phyloP scores from a whole-genome alignment of 1,139 yeast species.

The Saccharomyces hybrid region DNA sequence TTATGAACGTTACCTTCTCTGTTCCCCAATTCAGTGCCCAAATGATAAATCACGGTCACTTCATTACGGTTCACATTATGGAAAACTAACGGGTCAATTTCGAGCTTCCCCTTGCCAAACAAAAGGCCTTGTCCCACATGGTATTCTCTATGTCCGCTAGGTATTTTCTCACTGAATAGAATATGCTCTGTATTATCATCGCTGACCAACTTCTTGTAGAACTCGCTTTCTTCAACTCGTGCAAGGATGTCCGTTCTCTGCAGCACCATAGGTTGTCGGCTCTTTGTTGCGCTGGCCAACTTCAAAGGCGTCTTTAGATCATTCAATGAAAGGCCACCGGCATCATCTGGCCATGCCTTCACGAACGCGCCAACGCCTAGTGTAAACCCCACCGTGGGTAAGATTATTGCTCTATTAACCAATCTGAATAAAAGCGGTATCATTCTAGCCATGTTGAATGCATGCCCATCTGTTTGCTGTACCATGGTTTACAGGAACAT shows the following conservation, averaged over 20 bases:
- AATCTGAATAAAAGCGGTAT: constrained; percentile 3
- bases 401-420: constrained; percentile 16
- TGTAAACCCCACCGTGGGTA: constrained; percentile 29
- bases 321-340: constrained; percentile 19
- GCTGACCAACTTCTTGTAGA: constrained; percentile 12
- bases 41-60: constrained; percentile 55
- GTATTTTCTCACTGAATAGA: constrained; percentile 38
- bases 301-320: constrained; percentile 5
- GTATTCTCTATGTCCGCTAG: constrained; percentile 52
- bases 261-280: constrained; percentile 11
- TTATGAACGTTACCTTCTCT: constrained; percentile 72
- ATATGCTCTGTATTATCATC: constrained; percentile 15
- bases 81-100: constrained; percentile 60
- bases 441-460: background rate
- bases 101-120: constrained; percentile 54
- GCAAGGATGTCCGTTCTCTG: constrained; percentile 24
- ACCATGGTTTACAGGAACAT: background rate
- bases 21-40: constrained; percentile 58
- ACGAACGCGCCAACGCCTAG: constrained; percentile 25
- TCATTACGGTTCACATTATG: constrained; percentile 42
- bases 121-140: constrained; percentile 63
- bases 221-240: constrained; percentile 12
- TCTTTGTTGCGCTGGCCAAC: background rate
- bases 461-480: no score
- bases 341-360: constrained; percentile 31